phyloP scores from a whole-genome alignment of 139 green algal genomes.

The Coelastrella sp. region DNA sequence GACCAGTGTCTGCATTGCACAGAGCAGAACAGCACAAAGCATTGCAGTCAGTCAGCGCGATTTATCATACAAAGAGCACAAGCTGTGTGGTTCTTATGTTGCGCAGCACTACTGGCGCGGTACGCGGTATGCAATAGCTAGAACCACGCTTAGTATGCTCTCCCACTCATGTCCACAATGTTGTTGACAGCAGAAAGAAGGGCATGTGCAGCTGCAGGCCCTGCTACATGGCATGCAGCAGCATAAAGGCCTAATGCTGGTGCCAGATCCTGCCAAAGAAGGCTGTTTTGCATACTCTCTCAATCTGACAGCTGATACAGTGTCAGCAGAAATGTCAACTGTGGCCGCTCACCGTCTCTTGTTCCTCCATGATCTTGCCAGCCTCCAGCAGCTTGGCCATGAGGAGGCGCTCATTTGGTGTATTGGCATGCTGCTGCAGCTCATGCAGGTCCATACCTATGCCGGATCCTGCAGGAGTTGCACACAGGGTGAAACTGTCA shows the following conservation, averaged over 20 bases:
- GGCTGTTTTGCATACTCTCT: no score
- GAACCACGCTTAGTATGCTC: no score
- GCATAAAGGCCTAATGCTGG: no score
- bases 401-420: conserved; percentile 32
- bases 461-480: background rate
- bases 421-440: conserved; percentile 27
- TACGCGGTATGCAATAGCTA: no score
- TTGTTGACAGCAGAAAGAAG: no score
- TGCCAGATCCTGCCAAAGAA: no score
- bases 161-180: no score
- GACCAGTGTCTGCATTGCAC: background rate
- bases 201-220: no score
- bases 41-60: background rate
- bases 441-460: background rate
- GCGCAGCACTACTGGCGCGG: no score
- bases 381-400: conserved; percentile 38
- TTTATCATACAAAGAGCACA: background rate
- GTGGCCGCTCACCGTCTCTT: conserved; percentile 23
- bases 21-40: background rate
- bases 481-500: background rate
- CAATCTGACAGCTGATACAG: background rate
- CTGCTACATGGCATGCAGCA: no score
- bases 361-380: conserved; percentile 33
- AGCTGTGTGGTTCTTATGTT: background rate
- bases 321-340: background rate